A percentile compares a stretch with the other conserved stretches of the same genome.
Conservation (phyloP, 2,329 filamentous ascomycete genomes). For the Xylariaceae sp. region DNA sequence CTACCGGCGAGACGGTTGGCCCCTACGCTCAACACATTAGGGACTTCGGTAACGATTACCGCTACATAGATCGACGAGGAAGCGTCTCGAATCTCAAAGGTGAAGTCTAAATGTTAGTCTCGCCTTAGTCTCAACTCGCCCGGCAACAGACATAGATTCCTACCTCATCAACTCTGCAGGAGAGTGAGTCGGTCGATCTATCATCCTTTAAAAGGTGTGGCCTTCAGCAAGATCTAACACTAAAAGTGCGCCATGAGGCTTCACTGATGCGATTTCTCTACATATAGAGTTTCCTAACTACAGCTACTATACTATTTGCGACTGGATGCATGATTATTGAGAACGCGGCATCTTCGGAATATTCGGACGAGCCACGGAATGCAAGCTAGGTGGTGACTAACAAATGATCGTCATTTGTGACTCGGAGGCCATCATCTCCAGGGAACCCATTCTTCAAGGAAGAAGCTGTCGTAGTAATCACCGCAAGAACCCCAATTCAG, state of each 20-base stretch:
- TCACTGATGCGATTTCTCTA: not conserved
- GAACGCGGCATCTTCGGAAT: not conserved
- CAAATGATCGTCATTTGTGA: not conserved
- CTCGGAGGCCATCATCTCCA: not conserved
- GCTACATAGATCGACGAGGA: not conserved
- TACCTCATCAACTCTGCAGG: not conserved
- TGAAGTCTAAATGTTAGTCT: not conserved
- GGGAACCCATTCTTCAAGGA: not conserved
- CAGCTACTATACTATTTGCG: not conserved
- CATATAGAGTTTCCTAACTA: not conserved
- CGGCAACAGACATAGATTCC: not conserved
- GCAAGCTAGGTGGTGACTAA: too few species aligned
- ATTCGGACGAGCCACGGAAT: not conserved
- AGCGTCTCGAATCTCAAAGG: not conserved
- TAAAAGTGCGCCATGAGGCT: not conserved
- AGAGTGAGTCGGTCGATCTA: not conserved
- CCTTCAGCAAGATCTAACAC: not conserved
- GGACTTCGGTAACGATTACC: not conserved
- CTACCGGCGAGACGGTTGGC: not conserved
- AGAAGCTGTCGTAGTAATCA: not conserved
- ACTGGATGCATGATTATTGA: not conserved
- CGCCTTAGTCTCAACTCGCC: not conserved
- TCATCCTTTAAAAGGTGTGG: not conserved
- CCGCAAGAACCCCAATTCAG: not conserved
- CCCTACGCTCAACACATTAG: not conserved